A percentile compares a stretch with the other conserved stretches of the same genome.
These are phyloP conservation scores for Gaertneriomyces sp. DNA, from an alignment of 192 early-diverging fungal genomes.

Conservation along the genomic window DNA sequence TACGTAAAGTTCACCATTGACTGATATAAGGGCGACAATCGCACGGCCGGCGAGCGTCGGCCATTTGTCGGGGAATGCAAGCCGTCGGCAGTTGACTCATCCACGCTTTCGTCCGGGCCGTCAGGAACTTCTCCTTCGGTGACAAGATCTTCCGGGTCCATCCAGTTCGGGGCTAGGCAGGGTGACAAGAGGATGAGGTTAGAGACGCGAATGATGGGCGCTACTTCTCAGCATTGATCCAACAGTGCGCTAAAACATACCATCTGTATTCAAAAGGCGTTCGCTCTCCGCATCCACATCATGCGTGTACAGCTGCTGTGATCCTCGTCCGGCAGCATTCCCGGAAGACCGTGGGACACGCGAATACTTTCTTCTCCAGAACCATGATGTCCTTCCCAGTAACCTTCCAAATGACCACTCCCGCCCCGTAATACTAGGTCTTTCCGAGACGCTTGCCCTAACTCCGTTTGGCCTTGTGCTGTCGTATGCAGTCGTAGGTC, in stretches of 20 bases:
- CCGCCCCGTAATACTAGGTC: neutral
- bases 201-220: neutral
- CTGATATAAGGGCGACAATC: neutral
- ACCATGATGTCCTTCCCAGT: conserved; percentile 5
- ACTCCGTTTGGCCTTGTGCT: neutral
- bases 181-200: neutral
- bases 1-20: neutral
- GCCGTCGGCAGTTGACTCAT: neutral
- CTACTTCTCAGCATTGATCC: neutral
- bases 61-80: neutral
- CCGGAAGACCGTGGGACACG: neutral
- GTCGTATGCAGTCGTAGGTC: neutral
- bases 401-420: conserved; percentile 11
- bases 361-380: conserved; percentile 4
- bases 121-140: neutral
- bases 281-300: conserved; percentile 7
- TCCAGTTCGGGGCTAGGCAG: neutral
- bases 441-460: neutral
- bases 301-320: neutral
- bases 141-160: conserved; percentile 7
- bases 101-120: conserved; percentile 7
- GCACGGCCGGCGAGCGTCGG: neutral
- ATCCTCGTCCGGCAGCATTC: neutral
- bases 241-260: neutral
- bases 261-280: neutral